Percentiles rank a stretch among this genome's conserved stretches.
phyloP scores from a whole-genome alignment of 2,329 filamentous ascomycete species.

The Fusarium annulatum region DNA sequence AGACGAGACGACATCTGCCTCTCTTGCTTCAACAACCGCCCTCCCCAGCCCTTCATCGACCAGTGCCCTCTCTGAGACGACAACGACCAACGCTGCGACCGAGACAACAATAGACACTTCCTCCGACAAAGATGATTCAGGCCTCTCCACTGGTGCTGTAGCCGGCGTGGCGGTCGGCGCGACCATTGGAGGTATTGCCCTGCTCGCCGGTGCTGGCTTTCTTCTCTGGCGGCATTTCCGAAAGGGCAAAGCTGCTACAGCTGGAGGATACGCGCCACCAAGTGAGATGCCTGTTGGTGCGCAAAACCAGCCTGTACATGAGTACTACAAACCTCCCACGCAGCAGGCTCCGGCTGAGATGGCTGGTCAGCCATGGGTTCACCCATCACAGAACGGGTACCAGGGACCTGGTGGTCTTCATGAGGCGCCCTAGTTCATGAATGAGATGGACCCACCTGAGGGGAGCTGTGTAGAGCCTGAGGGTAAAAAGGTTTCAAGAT shows the following conservation, averaged over 20 bases:
- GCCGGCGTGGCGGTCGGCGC: slow-evolving; percentile 43
- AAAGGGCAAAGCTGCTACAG: slow-evolving; percentile 2
- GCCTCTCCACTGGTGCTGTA: slow-evolving; percentile 38
- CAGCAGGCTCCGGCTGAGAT: slow-evolving; percentile 21
- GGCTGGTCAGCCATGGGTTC: slow-evolving; percentile 22
- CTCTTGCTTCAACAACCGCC: background rate
- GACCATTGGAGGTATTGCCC: slow-evolving; percentile 28
- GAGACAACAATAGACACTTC: slow-evolving; percentile 4
- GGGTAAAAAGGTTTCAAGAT: background rate
- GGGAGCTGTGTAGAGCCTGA: background rate
- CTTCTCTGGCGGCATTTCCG: slow-evolving; percentile 36
- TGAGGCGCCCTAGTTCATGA: slow-evolving; percentile 17
- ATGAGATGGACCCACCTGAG: background rate
- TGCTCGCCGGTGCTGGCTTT: slow-evolving; percentile 36
- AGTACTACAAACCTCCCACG: slow-evolving; percentile 22
- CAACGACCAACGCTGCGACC: background rate
- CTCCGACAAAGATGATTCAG: background rate
- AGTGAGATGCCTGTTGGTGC: slow-evolving; percentile 3
- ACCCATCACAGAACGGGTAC: slow-evolving; percentile 9
- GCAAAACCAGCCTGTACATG: slow-evolving; percentile 14
- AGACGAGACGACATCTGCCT: slow-evolving; percentile 2
- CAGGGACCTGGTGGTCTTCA: slow-evolving; percentile 26
- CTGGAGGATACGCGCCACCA: slow-evolving; percentile 5
- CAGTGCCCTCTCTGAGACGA: background rate
- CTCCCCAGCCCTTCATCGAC: slow-evolving; percentile 10